phyloP scores from a whole-genome alignment of 2,329 filamentous ascomycete species.

The Alternaria rosae region DNA sequence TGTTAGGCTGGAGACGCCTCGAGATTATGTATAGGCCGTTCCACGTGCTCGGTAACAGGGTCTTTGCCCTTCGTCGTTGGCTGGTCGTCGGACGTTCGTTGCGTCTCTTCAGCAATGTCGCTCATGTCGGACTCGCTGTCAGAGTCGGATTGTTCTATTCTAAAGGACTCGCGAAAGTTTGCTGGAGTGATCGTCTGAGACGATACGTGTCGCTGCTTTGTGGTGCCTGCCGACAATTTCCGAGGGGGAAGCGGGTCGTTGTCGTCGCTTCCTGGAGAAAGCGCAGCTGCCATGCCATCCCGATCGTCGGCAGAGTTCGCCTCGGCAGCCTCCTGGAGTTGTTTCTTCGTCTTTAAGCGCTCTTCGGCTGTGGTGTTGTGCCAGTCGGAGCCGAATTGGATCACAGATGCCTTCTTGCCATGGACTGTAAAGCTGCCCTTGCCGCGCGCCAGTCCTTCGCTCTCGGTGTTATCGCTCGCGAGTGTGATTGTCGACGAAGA shows the following conservation, averaged over 20 bases:
- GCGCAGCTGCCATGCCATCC: constrained; percentile 32
- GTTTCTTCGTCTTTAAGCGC: constrained; percentile 48
- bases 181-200: constrained; percentile 46
- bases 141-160: constrained; percentile 28
- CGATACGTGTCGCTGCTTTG: constrained; percentile 47
- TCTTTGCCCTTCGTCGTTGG: constrained; percentile 23
- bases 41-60: constrained; percentile 17
- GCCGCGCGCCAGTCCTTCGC: constrained; percentile 76
- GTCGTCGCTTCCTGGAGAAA: constrained; percentile 26
- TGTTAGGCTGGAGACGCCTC: constrained; percentile 26
- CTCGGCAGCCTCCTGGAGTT: constrained; percentile 45
- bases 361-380: constrained; percentile 62
- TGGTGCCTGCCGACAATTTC: constrained; percentile 33
- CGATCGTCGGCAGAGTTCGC: constrained; percentile 34
- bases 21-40: constrained; percentile 14
- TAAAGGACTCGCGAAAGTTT: constrained; percentile 34
- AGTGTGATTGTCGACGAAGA: constrained; percentile 68
- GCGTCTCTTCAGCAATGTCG: constrained; percentile 43
- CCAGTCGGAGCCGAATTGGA: constrained; percentile 95
- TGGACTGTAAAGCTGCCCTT: constrained; percentile 94
- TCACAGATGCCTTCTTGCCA: constrained; percentile 96
- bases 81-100: constrained; percentile 14
- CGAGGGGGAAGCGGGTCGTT: constrained; percentile 33
- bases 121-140: constrained; percentile 43
- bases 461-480: constrained; percentile 60